These are phyloP conservation scores for Pseudogymnoascus sp. DNA, from an alignment of 2,329 filamentous ascomycete genomes.

Conservation along the genomic window DNA sequence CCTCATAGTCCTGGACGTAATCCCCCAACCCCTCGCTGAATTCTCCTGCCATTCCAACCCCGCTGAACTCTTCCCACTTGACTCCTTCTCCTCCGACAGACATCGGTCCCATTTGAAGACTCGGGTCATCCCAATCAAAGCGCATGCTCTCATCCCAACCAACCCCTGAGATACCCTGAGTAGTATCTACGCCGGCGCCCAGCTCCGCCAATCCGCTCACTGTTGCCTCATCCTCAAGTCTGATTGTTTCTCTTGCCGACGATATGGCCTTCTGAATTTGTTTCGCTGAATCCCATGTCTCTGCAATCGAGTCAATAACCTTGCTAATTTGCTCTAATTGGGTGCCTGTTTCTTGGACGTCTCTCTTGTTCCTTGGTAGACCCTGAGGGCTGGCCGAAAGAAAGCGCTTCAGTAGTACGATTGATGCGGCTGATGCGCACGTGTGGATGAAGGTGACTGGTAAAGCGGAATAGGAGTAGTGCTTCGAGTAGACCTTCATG, in stretches of 20 bases:
- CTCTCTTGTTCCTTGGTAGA: constrained; percentile 18
- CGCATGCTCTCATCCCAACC: constrained; percentile 7
- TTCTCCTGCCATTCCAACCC: neutral
- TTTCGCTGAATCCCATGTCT: constrained; percentile 38
- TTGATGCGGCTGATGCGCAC: constrained; percentile 38
- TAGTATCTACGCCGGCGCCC: neutral
- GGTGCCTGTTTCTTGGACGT: constrained; percentile 38
- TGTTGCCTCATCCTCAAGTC: constrained; percentile 5
- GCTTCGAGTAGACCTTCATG: constrained; percentile 35
- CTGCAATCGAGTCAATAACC: constrained; percentile 43
- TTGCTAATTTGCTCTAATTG: constrained; percentile 41
- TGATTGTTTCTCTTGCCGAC: constrained; percentile 12
- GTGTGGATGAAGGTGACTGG: constrained; percentile 42
- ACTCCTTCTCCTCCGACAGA: neutral
- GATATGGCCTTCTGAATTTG: constrained; percentile 33
- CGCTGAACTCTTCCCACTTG: constrained; percentile 5
- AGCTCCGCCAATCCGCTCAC: neutral
- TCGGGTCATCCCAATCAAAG: constrained; percentile 2
- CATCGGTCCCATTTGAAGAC: constrained; percentile 5
- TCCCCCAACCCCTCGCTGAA: constrained; percentile 6
- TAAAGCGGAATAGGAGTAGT: constrained; percentile 36
- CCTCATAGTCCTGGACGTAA: constrained; percentile 7
- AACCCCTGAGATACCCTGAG: neutral
- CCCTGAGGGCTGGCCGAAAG: constrained; percentile 24
- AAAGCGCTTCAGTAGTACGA: constrained; percentile 38